Base-by-base conservation (phyloP, 805 yeast genomes). In the Debaryomyces tyrocola region DNA sequence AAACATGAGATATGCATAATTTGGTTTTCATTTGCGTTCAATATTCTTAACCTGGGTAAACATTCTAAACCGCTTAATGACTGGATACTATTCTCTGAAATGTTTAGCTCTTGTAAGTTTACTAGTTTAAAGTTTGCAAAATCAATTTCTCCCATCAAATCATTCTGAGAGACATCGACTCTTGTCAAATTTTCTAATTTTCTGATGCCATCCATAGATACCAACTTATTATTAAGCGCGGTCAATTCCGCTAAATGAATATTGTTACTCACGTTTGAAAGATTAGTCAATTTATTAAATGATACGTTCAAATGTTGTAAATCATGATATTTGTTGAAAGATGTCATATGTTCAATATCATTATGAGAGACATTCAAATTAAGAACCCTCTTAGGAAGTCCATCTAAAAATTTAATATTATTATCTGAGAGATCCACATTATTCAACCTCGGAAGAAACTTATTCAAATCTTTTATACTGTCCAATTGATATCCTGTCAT, bases 1-100 rank as follows among this genome's bases (percentile, higher is more conserved):
- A 37, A 35, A 37, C 74, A 51, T 3, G 47, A 47, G 6, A 63
- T 41, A 7, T 50, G 33, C 6, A 20, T 45, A 37, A 80, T 45
- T 21, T 55, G 57, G 52, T 80, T 80, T 11, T 71, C 75, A 45
- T 73, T 73, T 33, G 68, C 58, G 33, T 77, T 72, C 36, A 80
- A 57, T 6, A 69, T 56, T 15, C 74, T 53, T 47, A 80, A 58
- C 18, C 56, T 56, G 0, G 67, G 60, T 33, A 75, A 53, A 6
- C 50, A 47, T 17, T 73, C 75, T 7, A 79, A 43, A 4, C 76
- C 75, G 0, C 17, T 15, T 2, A 80, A 45, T 1, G 49, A 36
- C 3, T 54, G 45, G 12, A 80, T 53, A n/a, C 54, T 54, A 53
- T 80, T 80, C 14, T 70, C 74, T 14, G 75, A 67, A 37, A 79